These are phyloP conservation scores for Diaporthe amygdali DNA, from an alignment of 2,329 filamentous ascomycete genomes.

Conservation along the genomic window DNA sequence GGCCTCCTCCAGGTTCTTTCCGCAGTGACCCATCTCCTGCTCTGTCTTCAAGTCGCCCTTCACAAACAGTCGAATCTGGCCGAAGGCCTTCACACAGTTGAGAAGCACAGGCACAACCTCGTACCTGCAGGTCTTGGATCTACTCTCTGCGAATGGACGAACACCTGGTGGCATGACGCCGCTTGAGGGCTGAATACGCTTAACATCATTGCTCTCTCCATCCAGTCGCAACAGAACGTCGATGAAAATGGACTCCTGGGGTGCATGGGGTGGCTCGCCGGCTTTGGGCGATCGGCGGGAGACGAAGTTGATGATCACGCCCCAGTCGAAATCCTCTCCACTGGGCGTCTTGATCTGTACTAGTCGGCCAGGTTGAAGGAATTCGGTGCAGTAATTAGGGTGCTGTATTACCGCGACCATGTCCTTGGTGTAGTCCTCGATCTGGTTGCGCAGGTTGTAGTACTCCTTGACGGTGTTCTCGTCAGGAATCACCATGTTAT, in stretches of 20 bases:
- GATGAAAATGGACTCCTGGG: constrained; percentile 81
- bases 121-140: constrained; percentile 67
- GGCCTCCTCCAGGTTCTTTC: constrained; percentile 78
- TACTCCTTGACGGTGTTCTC: constrained; percentile 93
- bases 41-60: constrained; percentile 75
- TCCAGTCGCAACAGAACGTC: constrained; percentile 77
- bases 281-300: constrained; percentile 70
- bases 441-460: constrained; percentile 84
- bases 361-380: constrained; percentile 85
- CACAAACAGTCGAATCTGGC: constrained; percentile 82
- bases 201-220: constrained; percentile 53
- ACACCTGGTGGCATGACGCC: constrained; percentile 67
- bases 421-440: constrained; percentile 83
- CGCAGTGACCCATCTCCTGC: constrained; percentile 70
- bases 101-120: constrained; percentile 87
- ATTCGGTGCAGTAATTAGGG: constrained; percentile 83
- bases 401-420: constrained; percentile 93
- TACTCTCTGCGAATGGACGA: constrained; percentile 61
- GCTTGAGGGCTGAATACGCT: constrained; percentile 58
- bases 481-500: constrained; percentile 78
- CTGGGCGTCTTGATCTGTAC: constrained; percentile 80
- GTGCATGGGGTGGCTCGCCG: constrained; percentile 69
- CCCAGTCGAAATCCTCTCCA: constrained; percentile 91
- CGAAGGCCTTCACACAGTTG: constrained; percentile 83
- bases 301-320: constrained; percentile 79